Evolutionary conservation across 495 filamentous ascomycete genomes (phyloP).

Genomic region (Chaetomium fimeti): DNA sequence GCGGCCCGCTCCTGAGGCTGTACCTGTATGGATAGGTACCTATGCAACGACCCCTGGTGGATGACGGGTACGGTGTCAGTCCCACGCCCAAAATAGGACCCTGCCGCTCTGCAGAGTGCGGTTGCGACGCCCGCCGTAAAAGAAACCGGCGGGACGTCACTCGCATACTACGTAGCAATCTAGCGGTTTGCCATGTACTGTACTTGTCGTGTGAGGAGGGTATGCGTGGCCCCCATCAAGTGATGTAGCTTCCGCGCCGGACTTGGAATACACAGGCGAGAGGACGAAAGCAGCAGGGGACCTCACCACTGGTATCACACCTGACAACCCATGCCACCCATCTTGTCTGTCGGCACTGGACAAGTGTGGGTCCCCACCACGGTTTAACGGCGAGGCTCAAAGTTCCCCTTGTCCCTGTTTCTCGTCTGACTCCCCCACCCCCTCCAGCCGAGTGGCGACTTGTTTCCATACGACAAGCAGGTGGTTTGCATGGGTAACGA

Average conservation of each 20-base stretch:
- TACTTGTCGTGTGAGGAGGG: neutral
- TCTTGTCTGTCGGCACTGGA: neutral
- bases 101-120: neutral
- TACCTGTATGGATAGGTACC: neutral
- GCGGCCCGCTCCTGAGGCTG: slow-evolving; percentile 6
- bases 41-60: neutral
- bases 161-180: neutral
- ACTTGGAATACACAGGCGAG: neutral
- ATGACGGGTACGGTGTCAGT: neutral
- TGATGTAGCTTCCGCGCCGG: neutral
- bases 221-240: neutral
- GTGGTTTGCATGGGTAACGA: neutral
- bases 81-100: slow-evolving; percentile 2
- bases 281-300: neutral
- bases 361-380: neutral
- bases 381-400: neutral
- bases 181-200: neutral
- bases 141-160: neutral
- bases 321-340: neutral
- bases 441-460: neutral
- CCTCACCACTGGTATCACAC: neutral
- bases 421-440: neutral
- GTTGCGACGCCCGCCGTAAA: neutral
- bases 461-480: neutral
- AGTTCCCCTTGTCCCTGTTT: neutral